Conservation (phyloP, 306 rosid species). For the Fragaria iinumae region DNA sequence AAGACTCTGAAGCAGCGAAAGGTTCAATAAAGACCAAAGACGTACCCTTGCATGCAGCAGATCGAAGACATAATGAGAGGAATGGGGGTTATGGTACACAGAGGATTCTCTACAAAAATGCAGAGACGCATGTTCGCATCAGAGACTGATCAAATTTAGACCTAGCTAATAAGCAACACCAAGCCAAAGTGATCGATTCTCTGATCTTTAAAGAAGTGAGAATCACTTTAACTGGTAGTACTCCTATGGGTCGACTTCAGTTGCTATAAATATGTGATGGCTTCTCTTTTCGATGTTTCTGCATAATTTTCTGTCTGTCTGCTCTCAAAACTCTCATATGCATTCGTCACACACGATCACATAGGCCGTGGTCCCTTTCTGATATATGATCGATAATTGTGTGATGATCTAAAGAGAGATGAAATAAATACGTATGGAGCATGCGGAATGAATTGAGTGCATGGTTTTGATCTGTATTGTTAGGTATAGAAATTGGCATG, state of each 20-base stretch:
- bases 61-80: conserved; percentile 6
- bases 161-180: not conserved
- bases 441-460: not conserved
- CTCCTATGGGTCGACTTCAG: conserved; percentile 15
- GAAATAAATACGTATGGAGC: conserved; percentile 12
- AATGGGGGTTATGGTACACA: conserved; percentile 13
- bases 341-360: conserved; percentile 1
- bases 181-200: not conserved
- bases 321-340: conserved; percentile 3
- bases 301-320: conserved; percentile 14
- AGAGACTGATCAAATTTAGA: not conserved
- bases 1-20: not conserved
- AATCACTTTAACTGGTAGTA: not conserved
- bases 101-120: not conserved
- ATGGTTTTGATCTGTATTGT: not conserved
- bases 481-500: not conserved
- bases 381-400: not conserved
- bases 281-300: conserved; percentile 18
- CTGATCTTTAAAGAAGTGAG: not conserved
- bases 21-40: conserved; percentile 3
- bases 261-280: conserved; percentile 20
- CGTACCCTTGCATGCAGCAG: not conserved
- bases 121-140: conserved; percentile 6
- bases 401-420: not conserved
- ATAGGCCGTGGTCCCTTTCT: conserved; percentile 11